Evolutionary conservation across 176 grass and related monocot species (phyloP).

Genomic region (Cenchrus fungigraminus): DNA sequence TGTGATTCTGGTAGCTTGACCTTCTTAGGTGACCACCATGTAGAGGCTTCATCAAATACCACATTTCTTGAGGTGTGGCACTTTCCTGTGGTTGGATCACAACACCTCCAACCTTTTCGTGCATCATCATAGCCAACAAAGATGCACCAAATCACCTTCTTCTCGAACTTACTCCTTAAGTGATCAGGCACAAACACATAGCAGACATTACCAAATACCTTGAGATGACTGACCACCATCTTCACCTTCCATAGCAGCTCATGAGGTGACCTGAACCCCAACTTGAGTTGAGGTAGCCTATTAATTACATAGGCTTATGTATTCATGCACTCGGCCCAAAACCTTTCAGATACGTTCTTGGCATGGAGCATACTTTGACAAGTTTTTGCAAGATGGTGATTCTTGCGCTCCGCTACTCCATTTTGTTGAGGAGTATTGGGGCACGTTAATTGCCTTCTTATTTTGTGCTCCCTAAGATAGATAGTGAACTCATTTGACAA

Average conservation of each 20-base stretch:
- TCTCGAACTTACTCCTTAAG: not conserved
- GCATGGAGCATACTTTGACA: constrained; percentile 34
- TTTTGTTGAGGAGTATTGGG: constrained; percentile 36
- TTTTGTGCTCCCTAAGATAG: constrained; percentile 23
- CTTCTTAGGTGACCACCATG: too few relatives aligned
- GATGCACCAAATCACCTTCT: constrained; percentile 32
- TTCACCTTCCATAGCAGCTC: constrained; percentile 33
- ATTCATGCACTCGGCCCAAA: constrained; percentile 31
- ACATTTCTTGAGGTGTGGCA: too few relatives aligned
- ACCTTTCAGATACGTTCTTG: constrained; percentile 17
- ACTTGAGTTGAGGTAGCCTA: not conserved
- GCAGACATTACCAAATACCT: constrained; percentile 2
- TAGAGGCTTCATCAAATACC: too few relatives aligned
- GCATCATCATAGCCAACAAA: constrained; percentile 36
- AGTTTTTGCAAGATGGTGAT: not conserved
- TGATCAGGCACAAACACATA: not conserved
- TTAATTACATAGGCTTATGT: constrained; percentile 9
- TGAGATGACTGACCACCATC: not conserved
- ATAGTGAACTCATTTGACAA: constrained; percentile 17
- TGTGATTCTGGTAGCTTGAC: too few relatives aligned
- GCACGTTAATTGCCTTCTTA: constrained; percentile 21
- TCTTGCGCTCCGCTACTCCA: constrained; percentile 15
- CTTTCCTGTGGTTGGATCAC: not conserved
- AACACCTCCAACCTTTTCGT: constrained; percentile 23
- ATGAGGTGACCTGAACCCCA: constrained; percentile 15